Percentiles rank a stretch among this genome's conserved stretches.
These are phyloP conservation scores for Wickerhamiella sorbophila DNA, from an alignment of 805 yeast genomes.

Conservation along the genomic window DNA sequence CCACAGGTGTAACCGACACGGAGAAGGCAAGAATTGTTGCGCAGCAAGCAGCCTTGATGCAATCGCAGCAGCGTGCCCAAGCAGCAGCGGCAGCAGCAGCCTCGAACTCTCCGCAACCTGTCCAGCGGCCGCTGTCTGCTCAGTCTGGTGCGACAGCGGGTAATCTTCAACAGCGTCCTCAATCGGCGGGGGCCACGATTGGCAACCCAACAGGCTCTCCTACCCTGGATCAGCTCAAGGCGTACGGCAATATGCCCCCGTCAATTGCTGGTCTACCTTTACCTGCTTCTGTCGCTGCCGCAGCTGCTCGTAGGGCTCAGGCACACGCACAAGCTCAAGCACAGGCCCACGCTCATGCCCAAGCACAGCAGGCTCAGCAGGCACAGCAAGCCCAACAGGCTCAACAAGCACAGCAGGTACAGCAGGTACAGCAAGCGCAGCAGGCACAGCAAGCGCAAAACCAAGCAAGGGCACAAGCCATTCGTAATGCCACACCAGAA, in stretches of 20 bases:
- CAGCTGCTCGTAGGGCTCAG: constrained; percentile 10
- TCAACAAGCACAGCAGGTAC: neutral
- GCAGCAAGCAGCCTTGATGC: neutral
- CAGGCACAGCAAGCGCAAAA: constrained; percentile 4
- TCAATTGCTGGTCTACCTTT: constrained; percentile 20
- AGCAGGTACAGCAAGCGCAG: constrained; percentile 8
- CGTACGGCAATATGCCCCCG: constrained; percentile 6
- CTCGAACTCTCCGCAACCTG: neutral
- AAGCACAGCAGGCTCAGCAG: constrained; percentile 2
- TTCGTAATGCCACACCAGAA: constrained; percentile 21
- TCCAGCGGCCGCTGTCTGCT: constrained; percentile 1
- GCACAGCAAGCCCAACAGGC: neutral
- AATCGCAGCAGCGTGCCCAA: constrained; percentile 1
- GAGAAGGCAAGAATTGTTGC: neutral
- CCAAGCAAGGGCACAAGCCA: constrained; percentile 15
- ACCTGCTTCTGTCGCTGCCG: constrained; percentile 19
- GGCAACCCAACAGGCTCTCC: neutral
- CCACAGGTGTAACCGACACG: neutral
- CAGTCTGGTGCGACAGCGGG: neutral
- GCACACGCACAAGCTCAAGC: constrained; percentile 4
- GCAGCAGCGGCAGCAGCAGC: neutral
- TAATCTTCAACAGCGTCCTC: neutral
- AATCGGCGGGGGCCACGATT: neutral
- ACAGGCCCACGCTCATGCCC: constrained; percentile 7
- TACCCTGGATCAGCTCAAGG: neutral